A percentile compares a stretch with the other conserved stretches of the same genome.
Evolutionary conservation across 371 early-diverging fungal genomes (phyloP).

Genomic region (Rhizomucor pusillus): DNA sequence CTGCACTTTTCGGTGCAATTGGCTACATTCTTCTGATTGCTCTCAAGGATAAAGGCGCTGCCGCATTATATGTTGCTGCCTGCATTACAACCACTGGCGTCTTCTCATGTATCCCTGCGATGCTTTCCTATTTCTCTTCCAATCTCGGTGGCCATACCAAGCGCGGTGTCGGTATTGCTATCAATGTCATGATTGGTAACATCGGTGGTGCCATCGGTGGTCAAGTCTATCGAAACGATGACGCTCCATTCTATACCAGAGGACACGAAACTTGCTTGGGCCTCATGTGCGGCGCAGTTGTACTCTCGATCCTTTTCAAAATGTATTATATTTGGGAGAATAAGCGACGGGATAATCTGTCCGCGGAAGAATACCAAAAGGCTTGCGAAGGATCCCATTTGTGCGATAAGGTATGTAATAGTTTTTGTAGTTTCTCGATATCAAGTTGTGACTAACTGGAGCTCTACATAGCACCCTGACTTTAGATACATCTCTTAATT

Average conservation of each 20-base stretch:
- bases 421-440: background rate
- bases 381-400: conserved; percentile 48
- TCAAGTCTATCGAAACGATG: conserved; percentile 57
- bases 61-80: conserved; percentile 48
- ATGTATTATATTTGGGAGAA: conserved; percentile 45
- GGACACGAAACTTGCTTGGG: conserved; percentile 44
- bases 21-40: conserved; percentile 65
- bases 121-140: conserved; percentile 62
- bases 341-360: conserved; percentile 51
- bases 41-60: conserved; percentile 17
- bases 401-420: conserved; percentile 42
- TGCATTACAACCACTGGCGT: conserved; percentile 55
- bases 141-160: conserved; percentile 67
- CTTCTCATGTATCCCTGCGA: conserved; percentile 56
- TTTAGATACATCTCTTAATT: conserved; percentile 55
- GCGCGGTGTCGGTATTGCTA: conserved; percentile 58
- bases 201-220: conserved; percentile 59
- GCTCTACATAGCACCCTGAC: conserved; percentile 41
- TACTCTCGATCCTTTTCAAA: conserved; percentile 43
- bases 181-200: conserved; percentile 57
- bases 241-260: conserved; percentile 55
- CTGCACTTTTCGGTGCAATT: conserved; percentile 57
- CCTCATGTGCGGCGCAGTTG: conserved; percentile 38
- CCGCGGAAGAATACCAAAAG: conserved; percentile 46
- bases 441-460: background rate